Evolutionary conservation across 1,284 basidiomycete species (phyloP).

Genomic region (Earliella scabrosa): DNA sequence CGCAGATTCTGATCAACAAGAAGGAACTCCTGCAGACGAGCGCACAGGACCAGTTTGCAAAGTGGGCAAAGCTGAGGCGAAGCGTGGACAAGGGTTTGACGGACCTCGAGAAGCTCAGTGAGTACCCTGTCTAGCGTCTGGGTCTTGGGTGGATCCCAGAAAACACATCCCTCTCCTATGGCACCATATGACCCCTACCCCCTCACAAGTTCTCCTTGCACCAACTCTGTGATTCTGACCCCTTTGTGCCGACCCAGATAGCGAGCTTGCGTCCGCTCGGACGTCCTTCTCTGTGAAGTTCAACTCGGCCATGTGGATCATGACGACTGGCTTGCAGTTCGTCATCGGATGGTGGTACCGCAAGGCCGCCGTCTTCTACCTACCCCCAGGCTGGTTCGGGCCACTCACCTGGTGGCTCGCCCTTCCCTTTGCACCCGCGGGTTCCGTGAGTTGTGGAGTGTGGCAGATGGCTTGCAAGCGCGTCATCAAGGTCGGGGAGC

Average conservation of each 20-base stretch:
- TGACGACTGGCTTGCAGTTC: constrained; percentile 86
- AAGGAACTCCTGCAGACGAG: constrained; percentile 89
- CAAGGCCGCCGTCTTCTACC: constrained; percentile 86
- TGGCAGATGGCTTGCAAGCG: constrained; percentile 92
- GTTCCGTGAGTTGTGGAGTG: constrained; percentile 85
- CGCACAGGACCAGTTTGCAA: constrained; percentile 97
- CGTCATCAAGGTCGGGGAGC: constrained; percentile 73
- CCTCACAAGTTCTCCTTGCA: background rate
- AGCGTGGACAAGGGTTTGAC: constrained; percentile 92
- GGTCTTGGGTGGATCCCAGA: no score
- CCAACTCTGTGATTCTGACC: background rate
- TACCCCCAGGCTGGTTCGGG: constrained; percentile 88
- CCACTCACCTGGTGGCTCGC: constrained; percentile 83
- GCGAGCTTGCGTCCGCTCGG: constrained; percentile 66
- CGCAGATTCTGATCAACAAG: constrained; percentile 79
- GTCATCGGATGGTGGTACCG: constrained; percentile 89
- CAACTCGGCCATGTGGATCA: constrained; percentile 74
- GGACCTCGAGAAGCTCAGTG: constrained; percentile 93
- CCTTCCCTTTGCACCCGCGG: constrained; percentile 84
- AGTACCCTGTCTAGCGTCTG: constrained; percentile 39
- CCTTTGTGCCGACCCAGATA: constrained; percentile 53
- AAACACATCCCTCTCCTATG: background rate
- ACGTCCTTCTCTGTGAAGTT: constrained; percentile 77
- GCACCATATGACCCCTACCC: background rate
- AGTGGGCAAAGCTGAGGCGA: constrained; percentile 94